Base-by-base conservation (phyloP, 2,329 filamentous ascomycete genomes). In the Penicillium sp. region DNA sequence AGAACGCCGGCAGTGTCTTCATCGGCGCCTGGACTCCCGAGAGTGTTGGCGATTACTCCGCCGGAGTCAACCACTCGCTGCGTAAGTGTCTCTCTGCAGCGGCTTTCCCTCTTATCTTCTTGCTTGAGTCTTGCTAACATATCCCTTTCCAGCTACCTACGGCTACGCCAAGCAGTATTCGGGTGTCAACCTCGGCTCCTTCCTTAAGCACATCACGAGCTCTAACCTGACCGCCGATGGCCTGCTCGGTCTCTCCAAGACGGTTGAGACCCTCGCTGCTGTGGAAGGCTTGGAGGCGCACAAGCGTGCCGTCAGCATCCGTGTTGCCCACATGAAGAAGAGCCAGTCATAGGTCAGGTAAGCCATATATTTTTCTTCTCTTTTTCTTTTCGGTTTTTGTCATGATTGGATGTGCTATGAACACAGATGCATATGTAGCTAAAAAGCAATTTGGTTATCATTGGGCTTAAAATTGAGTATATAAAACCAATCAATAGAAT, bases 141-240 rank as follows among this genome's bases (percentile, higher is more conserved):
- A 41, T 39, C 19, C 2, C 4, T 10, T 45, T 35, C 48, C 46
- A 95, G 89, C 93, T 45, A 98, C 93, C 0, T 98, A 97, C 65
- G 93, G 93, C 35, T 98, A 95, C 64, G 93, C 93, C 43, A 95
- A 95, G 73, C 93, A 98, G 70, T 98, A 98, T 75, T 96, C 89
- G 6, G 93, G 93, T 45, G 93, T 98, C 64, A 98, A 95, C 69
- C 80, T 98, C 6, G 88, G 82, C 29, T 97, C 91, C 2, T 98
- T 96, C 72, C 80, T 95, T 68, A 98, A 98, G 75, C 89, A 97
- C 76, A 96, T 98, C 64, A 98, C 93, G 33, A 93, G 87, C 73
- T 88, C 89, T 0, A 87, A 95, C 69, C 77, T 98, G 54, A 95
- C 88, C 1, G 81, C 83, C 17, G 80, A 95, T 62, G 93, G 93